These are phyloP conservation scores for Lepidium africanum DNA, from an alignment of 345 rosid genomes.

Conservation along the genomic window DNA sequence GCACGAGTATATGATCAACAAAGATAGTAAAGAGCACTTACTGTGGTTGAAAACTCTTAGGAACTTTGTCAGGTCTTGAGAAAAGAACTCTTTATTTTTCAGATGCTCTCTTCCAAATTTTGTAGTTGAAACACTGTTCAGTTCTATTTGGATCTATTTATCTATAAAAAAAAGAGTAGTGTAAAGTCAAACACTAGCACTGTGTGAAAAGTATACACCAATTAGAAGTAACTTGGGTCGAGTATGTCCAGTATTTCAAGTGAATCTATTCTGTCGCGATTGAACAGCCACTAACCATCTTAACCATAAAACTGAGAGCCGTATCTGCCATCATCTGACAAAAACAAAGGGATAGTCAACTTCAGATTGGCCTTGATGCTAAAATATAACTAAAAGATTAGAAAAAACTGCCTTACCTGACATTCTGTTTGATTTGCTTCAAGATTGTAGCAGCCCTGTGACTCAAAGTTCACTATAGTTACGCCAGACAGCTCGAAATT, in stretches of 20 bases:
- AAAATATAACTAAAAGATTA: neutral
- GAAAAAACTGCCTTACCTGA: neutral
- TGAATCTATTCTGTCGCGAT: neutral
- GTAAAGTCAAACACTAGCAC: neutral
- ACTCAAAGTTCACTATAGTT: conserved; percentile 29
- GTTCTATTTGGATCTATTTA: conserved; percentile 2
- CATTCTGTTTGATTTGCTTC: conserved; percentile 3
- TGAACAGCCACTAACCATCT: conserved; percentile 6
- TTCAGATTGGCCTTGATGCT: neutral
- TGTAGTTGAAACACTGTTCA: conserved; percentile 7
- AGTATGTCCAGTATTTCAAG: conserved; percentile 1
- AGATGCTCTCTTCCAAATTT: neutral
- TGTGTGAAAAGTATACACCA: conserved; percentile 1
- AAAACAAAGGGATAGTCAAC: neutral
- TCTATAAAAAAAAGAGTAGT: neutral
- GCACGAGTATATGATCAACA: conserved; percentile 88
- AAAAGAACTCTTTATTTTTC: neutral
- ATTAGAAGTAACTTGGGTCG: conserved; percentile 19
- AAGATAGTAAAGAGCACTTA: conserved; percentile 62
- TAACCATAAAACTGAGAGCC: neutral
- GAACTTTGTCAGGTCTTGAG: conserved; percentile 50
- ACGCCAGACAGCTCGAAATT: conserved; percentile 34
- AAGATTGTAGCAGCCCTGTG: neutral
- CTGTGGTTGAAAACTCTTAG: conserved; percentile 69
- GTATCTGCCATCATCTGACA: neutral